Percentiles rank a stretch among this genome's conserved stretches.
Evolutionary conservation across 495 filamentous ascomycete species (phyloP).

Genomic region (Podospora australis): DNA sequence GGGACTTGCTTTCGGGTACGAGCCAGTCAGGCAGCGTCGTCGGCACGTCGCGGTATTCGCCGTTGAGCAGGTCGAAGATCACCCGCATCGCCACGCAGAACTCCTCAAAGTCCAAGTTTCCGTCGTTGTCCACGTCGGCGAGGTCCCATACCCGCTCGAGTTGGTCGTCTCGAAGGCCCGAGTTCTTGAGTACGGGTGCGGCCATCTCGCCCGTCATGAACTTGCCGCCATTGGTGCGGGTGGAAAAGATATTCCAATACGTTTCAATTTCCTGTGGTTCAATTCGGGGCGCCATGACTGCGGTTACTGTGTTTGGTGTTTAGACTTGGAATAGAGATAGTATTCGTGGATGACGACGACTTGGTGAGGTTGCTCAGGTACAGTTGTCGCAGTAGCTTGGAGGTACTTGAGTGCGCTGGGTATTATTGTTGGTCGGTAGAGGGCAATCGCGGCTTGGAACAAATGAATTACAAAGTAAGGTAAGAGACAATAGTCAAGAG

Average conservation of each 20-base stretch:
- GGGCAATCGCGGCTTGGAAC: too few species aligned
- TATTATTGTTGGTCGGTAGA: too few species aligned
- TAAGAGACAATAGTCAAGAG: too few species aligned
- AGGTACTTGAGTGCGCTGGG: too few species aligned
- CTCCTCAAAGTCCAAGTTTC: conserved; percentile 96
- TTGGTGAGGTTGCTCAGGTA: too few species aligned
- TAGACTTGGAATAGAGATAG: too few species aligned
- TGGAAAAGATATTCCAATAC: conserved; percentile 98
- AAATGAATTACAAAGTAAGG: too few species aligned
- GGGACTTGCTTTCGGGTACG: conserved; percentile 91
- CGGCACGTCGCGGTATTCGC: conserved; percentile 84
- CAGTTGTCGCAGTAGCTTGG: too few species aligned
- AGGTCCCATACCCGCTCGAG: conserved; percentile 97
- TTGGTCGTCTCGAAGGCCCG: conserved; percentile 84
- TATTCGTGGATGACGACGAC: too few species aligned
- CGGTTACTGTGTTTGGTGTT: too few species aligned
- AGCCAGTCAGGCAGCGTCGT: conserved; percentile 84
- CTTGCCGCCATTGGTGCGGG: conserved; percentile 72
- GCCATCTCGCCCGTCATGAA: conserved; percentile 87
- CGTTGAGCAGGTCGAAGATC: conserved; percentile 94
- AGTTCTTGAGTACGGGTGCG: conserved; percentile 92
- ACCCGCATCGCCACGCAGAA: conserved; percentile 98
- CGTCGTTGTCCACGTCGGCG: conserved; percentile 93
- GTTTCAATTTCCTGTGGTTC: conserved; percentile 94
- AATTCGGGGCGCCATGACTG: conserved; percentile 67